These are phyloP conservation scores for Sphagnum contortum DNA, from an alignment of 225 moss, liverwort and hornwort genomes.

Conservation along the genomic window DNA sequence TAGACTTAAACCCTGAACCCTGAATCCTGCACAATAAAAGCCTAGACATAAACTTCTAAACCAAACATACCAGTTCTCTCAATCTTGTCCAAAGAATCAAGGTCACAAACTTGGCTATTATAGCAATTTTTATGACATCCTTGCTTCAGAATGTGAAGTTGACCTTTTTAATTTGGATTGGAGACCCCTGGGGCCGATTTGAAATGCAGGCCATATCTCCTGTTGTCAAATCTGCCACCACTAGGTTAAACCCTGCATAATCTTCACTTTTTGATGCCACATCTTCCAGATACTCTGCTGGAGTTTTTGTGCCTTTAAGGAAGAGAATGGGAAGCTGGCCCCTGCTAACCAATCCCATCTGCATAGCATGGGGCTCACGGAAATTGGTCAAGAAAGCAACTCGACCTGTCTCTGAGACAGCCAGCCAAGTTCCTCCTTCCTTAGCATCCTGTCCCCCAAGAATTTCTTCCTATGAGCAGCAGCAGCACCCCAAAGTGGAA, in stretches of 20 bases:
- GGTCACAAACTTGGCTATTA: too few species aligned
- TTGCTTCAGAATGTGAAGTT: not conserved
- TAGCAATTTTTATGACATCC: too few species aligned
- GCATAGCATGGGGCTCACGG: slow-evolving; percentile 17
- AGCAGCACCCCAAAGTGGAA: too few species aligned
- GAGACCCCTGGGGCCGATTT: slow-evolving; percentile 45
- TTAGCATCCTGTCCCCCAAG: slow-evolving; percentile 63
- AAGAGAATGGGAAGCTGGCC: slow-evolving; percentile 65
- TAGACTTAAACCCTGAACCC: too few species aligned
- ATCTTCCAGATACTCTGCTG: slow-evolving; percentile 52
- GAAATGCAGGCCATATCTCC: slow-evolving; percentile 74
- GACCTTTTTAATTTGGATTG: slow-evolving; percentile 34
- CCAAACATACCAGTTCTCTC: too few species aligned
- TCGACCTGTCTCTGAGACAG: slow-evolving; percentile 59
- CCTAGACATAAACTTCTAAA: too few species aligned
- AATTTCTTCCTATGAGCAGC: slow-evolving; percentile 29
- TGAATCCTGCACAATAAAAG: too few species aligned
- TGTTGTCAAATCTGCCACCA: slow-evolving; percentile 58
- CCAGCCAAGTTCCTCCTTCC: slow-evolving; percentile 87
- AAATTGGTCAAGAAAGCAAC: slow-evolving; percentile 78
- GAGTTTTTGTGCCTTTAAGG: slow-evolving; percentile 40
- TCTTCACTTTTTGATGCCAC: slow-evolving; percentile 38
- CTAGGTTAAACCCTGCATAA: slow-evolving; percentile 84
- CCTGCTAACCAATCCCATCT: slow-evolving; percentile 34
- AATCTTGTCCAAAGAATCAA: too few species aligned